Evolutionary conservation across 2,329 filamentous ascomycete species (phyloP), one percentile per base, ranked within the genome.

Genomic region (Colletotrichum tanaceti): DNA sequence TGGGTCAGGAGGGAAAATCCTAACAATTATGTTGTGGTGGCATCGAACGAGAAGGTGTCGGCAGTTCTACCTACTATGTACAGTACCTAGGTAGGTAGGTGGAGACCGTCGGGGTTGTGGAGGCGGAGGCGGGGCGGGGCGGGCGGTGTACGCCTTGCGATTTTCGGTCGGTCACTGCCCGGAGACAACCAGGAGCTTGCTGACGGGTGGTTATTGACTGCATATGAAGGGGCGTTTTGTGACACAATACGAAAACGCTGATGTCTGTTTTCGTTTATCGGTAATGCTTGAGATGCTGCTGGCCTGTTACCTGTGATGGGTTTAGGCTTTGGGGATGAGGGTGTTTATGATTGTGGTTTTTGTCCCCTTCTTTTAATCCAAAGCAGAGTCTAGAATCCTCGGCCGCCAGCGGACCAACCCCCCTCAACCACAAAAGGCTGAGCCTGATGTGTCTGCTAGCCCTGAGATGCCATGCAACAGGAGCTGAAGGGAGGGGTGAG

Each of bases 91-190:
- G n/a, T n/a, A n/a, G n/a, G n/a, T n/a, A n/a, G n/a, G 55, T 53
- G 60, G 54, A 53, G 24, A 58, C 55, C 59, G 24, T 47, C 54
- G 32, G 50, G 41, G 28, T 38, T 38, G 50, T 63, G 22, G 68
- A 50, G 68, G 44, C 41, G 20, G 60, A 53, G 32, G 58, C 47
- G 22, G 66, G 32, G 58, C 47, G 22, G 66, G 64, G 18, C 43
- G 53, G 43, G 18, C 47, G 10, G 58, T 70, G 39, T 64, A 67
- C 20, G 54, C 46, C 16, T 16, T 59, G 22, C 58, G 60, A 41
- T 57, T 43, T 44, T n/a, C 46, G 38, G 54, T 53, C 18, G 49
- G 59, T 22, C 59, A 58, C 50, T 69, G 52, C 46, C 67, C 68
- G 46, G 44, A 20, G 54, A 38, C 60, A 5, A 63, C 55, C 18